A percentile compares a stretch with the other conserved stretches of the same genome.
phyloP scores from a whole-genome alignment of 768 basidiomycete genomes.

The Hygrocybe coccinea region DNA sequence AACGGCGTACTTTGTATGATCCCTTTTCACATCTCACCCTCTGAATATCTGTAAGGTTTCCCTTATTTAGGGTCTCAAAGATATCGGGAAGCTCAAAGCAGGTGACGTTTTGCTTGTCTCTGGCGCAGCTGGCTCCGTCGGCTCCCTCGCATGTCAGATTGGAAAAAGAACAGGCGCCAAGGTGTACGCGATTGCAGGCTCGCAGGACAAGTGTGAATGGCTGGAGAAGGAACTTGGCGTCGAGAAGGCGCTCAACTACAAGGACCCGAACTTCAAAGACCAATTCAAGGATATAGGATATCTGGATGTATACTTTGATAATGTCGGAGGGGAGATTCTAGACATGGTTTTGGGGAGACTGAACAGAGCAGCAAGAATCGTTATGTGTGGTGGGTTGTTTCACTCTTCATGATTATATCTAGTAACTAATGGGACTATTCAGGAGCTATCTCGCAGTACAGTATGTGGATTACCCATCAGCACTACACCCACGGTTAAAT shows the following conservation, averaged over 20 bases:
- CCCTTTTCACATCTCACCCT: neutral
- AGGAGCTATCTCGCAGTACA: conserved; percentile 86
- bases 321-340: conserved; percentile 69
- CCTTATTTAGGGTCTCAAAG: conserved; percentile 63
- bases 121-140: conserved; percentile 89
- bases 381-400: conserved; percentile 63
- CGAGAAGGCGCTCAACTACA: conserved; percentile 84
- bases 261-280: conserved; percentile 60
- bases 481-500: neutral
- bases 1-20: conserved; percentile 88
- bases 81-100: conserved; percentile 72
- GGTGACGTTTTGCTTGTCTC: conserved; percentile 84
- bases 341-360: conserved; percentile 71
- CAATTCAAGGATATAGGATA: conserved; percentile 76
- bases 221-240: conserved; percentile 81
- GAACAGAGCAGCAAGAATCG: conserved; percentile 73
- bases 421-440: conserved; percentile 2
- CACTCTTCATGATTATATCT: neutral
- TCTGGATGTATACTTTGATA: conserved; percentile 83
- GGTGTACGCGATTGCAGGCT: conserved; percentile 87
- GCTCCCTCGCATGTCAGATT: conserved; percentile 78
- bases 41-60: neutral
- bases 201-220: conserved; percentile 78
- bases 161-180: conserved; percentile 74
- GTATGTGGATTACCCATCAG: conserved; percentile 39